These are phyloP conservation scores for Pestalotiopsis sp. DNA, from an alignment of 2,329 filamentous ascomycete genomes.

Conservation along the genomic window DNA sequence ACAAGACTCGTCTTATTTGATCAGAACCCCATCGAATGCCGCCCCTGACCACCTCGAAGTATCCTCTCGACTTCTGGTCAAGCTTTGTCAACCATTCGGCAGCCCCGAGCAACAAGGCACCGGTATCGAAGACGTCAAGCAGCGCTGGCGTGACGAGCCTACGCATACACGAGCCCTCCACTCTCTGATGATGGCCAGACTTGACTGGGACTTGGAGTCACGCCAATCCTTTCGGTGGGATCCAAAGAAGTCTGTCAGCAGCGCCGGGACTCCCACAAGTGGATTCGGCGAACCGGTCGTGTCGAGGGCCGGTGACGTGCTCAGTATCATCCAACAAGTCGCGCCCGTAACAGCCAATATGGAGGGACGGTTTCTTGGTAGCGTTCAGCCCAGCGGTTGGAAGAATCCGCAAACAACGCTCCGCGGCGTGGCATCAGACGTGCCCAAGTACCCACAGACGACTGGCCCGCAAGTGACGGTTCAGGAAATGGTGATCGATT, in stretches of 20 bases:
- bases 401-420: neutral
- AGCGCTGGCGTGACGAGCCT: slow-evolving; percentile 8
- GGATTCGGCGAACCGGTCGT: neutral
- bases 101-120: neutral
- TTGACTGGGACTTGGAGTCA: slow-evolving; percentile 14
- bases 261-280: neutral
- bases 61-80: neutral
- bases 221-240: slow-evolving; percentile 7
- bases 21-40: slow-evolving; percentile 3
- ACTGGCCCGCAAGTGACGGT: neutral
- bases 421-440: neutral
- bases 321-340: neutral
- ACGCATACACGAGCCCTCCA: neutral
- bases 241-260: neutral
- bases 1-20: neutral
- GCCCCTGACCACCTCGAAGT: neutral
- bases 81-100: slow-evolving; percentile 15
- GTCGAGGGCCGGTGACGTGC: neutral
- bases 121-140: slow-evolving; percentile 5
- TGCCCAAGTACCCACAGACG: neutral
- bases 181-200: slow-evolving; percentile 11
- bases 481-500: neutral
- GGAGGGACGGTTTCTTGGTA: neutral
- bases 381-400: neutral
- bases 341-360: neutral